Evolutionary conservation across 2,329 filamentous ascomycete species (phyloP), one percentile per base, ranked within the genome.

Genomic region (Kalmusia sp.): DNA sequence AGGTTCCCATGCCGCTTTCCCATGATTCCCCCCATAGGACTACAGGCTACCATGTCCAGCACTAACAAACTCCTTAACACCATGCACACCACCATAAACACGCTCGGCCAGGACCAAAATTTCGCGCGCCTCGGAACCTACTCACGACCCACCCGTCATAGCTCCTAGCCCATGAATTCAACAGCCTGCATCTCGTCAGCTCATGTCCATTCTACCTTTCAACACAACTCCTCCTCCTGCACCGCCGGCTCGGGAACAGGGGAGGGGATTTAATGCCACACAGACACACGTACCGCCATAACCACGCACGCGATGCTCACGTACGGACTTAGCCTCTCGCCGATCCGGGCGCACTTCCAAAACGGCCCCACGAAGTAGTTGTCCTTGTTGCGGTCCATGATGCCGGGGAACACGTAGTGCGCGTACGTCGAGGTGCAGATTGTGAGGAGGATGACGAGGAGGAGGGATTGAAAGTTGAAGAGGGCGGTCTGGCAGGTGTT

Each of bases 381-480:
- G 67, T 93, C 86, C 81, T 96, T 96, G 75, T 96, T 95, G 46
- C 90, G 84, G 77, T 98, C 93, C 79, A 99, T 91, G 66, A 96
- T 89, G 4, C 88, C 84, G 1, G 95, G 93, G 70, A 95, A 90
- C 59, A 96, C 87, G 67, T 91, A 89, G 80, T 98, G 95, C 51
- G 92, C 85, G 78, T 99, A 98, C 58, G 95, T 87, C 76, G 91
- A 93, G 52, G 95, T 97, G 84, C 95, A 99, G 72, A 98, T 96
- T 65, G 96, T 87, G 64, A 99, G 89, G 46, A 99, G 87, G 68
- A 99, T 87, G 63, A 97, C 93, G 67, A 98, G 86, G 66, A 99
- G 86, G 65, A 98, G 89, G 54, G 92, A 96, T 77, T 97, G 92
- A 82, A 99, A 98, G 80, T 98, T 98, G 87, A 99, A 97, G 70